Conservation (phyloP, 345 rosid species). For the Acer saccharum region DNA sequence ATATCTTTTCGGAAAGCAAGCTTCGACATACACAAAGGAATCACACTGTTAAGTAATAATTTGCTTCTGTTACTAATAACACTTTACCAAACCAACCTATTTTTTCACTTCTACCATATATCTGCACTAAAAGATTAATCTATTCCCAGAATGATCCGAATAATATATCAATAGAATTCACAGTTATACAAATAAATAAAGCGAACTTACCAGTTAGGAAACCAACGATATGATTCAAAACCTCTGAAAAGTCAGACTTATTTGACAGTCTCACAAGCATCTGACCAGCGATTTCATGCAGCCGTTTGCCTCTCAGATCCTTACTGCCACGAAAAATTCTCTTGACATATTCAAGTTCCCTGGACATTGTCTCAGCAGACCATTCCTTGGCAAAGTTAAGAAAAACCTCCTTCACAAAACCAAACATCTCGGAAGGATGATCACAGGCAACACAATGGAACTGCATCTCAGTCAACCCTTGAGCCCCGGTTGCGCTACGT, state of each 20-base stretch:
- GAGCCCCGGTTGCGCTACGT: conserved; percentile 49
- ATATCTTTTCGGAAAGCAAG: too few relatives aligned
- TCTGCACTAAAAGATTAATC: not conserved
- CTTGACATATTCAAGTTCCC: conserved; percentile 85
- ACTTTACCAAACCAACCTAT: too few relatives aligned
- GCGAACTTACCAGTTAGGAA: conserved; percentile 71
- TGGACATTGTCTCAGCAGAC: conserved; percentile 64
- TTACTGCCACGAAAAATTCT: conserved; percentile 82
- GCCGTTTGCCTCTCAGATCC: conserved; percentile 76
- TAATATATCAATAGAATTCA: not conserved
- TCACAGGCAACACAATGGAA: conserved; percentile 91
- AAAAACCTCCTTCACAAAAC: conserved; percentile 96
- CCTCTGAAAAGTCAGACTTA: conserved; percentile 63
- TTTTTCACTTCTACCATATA: not conserved
- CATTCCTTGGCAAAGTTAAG: conserved; percentile 78
- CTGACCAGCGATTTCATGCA: conserved; percentile 72
- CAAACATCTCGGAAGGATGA: conserved; percentile 99
- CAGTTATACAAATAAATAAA: not conserved
- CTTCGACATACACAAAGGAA: too few relatives aligned
- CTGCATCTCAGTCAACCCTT: conserved; percentile 80
- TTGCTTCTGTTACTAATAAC: too few relatives aligned
- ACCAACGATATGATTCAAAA: conserved; percentile 50
- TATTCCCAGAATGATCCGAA: not conserved
- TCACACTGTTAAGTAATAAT: too few relatives aligned
- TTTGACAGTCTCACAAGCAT: conserved; percentile 64